A percentile compares a stretch with the other conserved stretches of the same genome.
Evolutionary conservation across 2,329 filamentous ascomycete genomes (phyloP).

Genomic region (Sporothrix curviconia): DNA sequence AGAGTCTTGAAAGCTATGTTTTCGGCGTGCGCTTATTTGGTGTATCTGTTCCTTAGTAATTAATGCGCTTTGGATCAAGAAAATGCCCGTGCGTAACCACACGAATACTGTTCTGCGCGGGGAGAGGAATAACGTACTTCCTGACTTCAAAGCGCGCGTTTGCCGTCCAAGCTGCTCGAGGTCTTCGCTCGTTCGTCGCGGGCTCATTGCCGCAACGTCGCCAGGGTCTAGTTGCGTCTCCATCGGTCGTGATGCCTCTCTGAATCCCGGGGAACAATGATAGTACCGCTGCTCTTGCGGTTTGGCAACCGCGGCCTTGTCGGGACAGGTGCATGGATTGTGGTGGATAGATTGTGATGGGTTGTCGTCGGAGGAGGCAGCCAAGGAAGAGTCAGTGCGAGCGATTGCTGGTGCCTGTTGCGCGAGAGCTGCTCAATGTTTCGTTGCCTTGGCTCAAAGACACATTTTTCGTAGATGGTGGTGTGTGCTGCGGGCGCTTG

Average conservation of each 20-base stretch:
- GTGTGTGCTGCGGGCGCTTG: conserved; percentile 3
- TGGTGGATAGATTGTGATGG: conserved; percentile 23
- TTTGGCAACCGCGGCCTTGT: conserved; percentile 62
- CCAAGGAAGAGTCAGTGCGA: conserved; percentile 29
- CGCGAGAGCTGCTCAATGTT: neutral
- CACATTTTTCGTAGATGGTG: conserved; percentile 9
- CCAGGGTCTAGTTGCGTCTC: conserved; percentile 75
- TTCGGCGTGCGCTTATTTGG: too few species aligned
- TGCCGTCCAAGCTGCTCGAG: conserved; percentile 81
- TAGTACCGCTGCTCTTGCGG: conserved; percentile 73
- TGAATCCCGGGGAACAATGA: conserved; percentile 73
- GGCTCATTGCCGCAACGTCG: conserved; percentile 92
- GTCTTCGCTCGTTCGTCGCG: conserved; percentile 81
- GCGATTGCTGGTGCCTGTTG: neutral
- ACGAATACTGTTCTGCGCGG: neutral
- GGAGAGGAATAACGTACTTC: conserved; percentile 36
- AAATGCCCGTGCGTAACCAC: neutral
- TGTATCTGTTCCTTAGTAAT: too few species aligned
- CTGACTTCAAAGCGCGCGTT: conserved; percentile 61
- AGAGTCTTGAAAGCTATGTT: conserved; percentile 86
- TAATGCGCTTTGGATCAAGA: too few species aligned
- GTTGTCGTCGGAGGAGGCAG: conserved; percentile 22
- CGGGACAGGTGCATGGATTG: conserved; percentile 47
- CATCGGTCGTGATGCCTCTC: conserved; percentile 59
- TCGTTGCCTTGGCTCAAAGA: too few species aligned